Conservation (phyloP, 495 filamentous ascomycete species). For the Copromyces sp. region DNA sequence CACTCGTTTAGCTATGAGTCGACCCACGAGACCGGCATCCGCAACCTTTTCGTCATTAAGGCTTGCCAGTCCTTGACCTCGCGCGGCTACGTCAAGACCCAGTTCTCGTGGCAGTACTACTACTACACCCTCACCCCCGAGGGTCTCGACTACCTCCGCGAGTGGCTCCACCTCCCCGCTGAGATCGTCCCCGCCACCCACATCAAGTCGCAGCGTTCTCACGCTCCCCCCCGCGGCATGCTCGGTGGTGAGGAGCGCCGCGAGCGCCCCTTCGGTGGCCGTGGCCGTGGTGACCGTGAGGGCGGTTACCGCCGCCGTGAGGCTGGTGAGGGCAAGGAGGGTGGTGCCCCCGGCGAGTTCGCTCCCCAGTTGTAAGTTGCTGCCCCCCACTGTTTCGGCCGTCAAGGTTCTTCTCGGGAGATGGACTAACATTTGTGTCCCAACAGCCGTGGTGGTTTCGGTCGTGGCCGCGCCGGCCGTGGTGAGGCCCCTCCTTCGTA, state of each 20-base stretch:
- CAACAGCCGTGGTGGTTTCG: constrained; percentile 75
- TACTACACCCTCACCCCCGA: constrained; percentile 99
- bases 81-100: constrained; percentile 96
- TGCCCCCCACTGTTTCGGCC: background rate
- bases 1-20: constrained; percentile 24
- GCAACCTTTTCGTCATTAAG: constrained; percentile 99
- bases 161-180: constrained; percentile 99
- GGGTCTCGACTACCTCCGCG: constrained; percentile 98
- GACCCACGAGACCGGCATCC: constrained; percentile 47
- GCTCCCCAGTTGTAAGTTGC: constrained; percentile 73
- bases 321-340: constrained; percentile 78
- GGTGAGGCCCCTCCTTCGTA: constrained; percentile 60
- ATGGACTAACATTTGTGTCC: constrained; percentile 13
- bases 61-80: constrained; percentile 95
- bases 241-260: constrained; percentile 83
- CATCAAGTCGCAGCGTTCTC: constrained; percentile 99
- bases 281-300: constrained; percentile 69
- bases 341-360: constrained; percentile 89
- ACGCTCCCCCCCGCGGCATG: constrained; percentile 97
- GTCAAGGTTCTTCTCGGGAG: constrained; percentile 1
- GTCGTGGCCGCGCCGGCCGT: constrained; percentile 80
- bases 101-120: constrained; percentile 99
- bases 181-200: constrained; percentile 99
- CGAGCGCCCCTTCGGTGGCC: constrained; percentile 55
- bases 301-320: constrained; percentile 87